Evolutionary conservation across 106 monocot species (phyloP).

Genomic region (Dioscorea dumetorum): DNA sequence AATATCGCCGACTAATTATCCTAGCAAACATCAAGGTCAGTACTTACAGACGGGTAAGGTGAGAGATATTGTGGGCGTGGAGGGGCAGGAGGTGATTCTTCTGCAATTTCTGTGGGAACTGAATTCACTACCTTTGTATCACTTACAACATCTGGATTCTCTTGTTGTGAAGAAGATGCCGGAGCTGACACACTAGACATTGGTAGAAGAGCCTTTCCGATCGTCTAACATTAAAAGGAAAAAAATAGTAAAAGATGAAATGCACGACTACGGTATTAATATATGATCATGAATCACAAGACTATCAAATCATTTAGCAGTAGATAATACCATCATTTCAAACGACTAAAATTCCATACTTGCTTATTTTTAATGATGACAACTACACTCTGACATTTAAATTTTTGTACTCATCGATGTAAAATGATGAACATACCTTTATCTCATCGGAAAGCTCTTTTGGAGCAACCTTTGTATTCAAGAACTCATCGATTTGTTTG

Average conservation of each 20-base stretch:
- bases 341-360: too few species aligned
- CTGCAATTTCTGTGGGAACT: slow-evolving; percentile 32
- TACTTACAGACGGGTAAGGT: slow-evolving; percentile 49
- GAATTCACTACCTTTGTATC: slow-evolving; percentile 28
- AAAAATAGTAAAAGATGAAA: background rate
- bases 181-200: slow-evolving; percentile 30
- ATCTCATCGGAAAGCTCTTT: slow-evolving; percentile 88
- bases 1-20: background rate
- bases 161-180: background rate
- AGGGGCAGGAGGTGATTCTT: slow-evolving; percentile 15
- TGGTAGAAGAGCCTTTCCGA: slow-evolving; percentile 60
- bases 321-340: too few species aligned
- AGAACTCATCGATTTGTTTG: slow-evolving; percentile 72
- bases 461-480: slow-evolving; percentile 89
- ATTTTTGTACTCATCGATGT: too few species aligned
- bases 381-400: too few species aligned
- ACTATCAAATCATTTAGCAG: too few species aligned
- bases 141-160: background rate
- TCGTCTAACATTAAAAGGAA: slow-evolving; percentile 26
- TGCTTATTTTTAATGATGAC: too few species aligned
- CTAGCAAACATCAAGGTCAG: background rate
- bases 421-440: slow-evolving; percentile 42
- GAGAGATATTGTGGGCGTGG: slow-evolving; percentile 33
- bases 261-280: too few species aligned
- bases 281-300: too few species aligned